Conservation (phyloP, 768 basidiomycete species). For the Paxillus rubicundulus region DNA sequence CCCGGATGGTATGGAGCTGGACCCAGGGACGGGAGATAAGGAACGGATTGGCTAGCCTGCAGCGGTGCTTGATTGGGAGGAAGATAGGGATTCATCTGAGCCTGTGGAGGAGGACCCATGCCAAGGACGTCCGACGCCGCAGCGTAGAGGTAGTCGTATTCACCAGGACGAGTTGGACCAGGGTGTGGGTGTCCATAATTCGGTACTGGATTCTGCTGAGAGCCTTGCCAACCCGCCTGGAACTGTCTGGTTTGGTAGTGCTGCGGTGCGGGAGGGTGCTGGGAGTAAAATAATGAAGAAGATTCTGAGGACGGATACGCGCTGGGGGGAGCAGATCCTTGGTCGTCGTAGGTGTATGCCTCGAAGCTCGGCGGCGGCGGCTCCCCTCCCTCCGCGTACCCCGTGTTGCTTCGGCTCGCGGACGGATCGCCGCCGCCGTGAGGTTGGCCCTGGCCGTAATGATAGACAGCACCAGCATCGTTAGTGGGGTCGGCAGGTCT, state of each 20-base stretch:
- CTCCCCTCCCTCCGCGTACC: conserved; percentile 25
- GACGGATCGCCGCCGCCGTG: conserved; percentile 7
- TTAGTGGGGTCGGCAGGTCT: conserved; percentile 31
- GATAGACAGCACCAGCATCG: conserved; percentile 23
- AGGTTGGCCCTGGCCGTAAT: conserved; percentile 4
- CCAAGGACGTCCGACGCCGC: conserved; percentile 82
- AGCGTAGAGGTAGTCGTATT: conserved; percentile 61
- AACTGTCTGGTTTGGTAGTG: conserved; percentile 19
- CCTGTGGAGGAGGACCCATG: conserved; percentile 56
- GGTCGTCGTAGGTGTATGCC: conserved; percentile 39
- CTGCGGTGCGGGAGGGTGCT: conserved; percentile 19
- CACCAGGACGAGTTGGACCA: conserved; percentile 32
- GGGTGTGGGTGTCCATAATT: conserved; percentile 17
- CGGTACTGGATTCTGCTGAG: conserved; percentile 21
- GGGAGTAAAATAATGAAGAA: conserved; percentile 13
- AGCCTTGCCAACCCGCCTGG: conserved; percentile 29
- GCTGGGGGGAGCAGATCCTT: conserved; percentile 28
- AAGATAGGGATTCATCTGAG: conserved; percentile 17
- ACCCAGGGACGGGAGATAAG: conserved; percentile 32
- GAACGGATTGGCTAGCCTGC: conserved; percentile 30
- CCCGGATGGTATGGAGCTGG: conserved; percentile 20
- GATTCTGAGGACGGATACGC: conserved; percentile 27
- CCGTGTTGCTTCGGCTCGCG: conserved; percentile 26
- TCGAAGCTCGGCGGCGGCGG: conserved; percentile 29
- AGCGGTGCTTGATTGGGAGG: conserved; percentile 21